Base-by-base conservation (phyloP, 306 rosid genomes). In the Vachellia collinsii region DNA sequence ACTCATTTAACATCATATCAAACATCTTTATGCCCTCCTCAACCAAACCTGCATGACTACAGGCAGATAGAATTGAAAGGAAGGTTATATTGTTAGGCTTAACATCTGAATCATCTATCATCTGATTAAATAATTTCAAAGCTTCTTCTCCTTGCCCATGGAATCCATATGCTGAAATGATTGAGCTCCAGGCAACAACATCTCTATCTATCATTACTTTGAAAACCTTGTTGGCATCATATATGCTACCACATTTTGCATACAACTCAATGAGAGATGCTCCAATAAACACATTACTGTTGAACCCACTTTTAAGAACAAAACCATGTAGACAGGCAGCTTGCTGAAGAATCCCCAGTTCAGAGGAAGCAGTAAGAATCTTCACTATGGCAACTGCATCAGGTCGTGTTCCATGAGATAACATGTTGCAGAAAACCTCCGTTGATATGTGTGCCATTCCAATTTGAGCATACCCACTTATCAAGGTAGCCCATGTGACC, bases 21-120 rank as follows among this genome's bases (percentile, higher is more conserved):
- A 29, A 29, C 34, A 29, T 29, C 34, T 29, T 29, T 29, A 29
- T 29, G 34, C 34, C 2, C 80, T 92, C 87, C 77, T 85, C 81
- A 83, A 94, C 83, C 84, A 91, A 79, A 85, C 98, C 97, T 42
- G 93, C 89, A 87, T 88, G 97, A 86, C 97, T 92, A 81, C 98
- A 94, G 11, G 93, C 94, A 25, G 97, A 91, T 74, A 92, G 80
- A 83, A 91, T 62, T 43, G 94, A 91, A 23, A 88, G 86, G 81
- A 92, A 91, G 76, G 97, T 94, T 48, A 89, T 72, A 37, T 73
- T 61, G 63, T 88, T 92, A 3, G 94, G 97, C 80, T 53, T 86
- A 84, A 77, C 76, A 80, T 68, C 48, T 63, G 97, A 85, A 46
- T 65, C 77, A 47, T 86, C 78, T 51, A 74, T 73, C 98, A 91